A percentile compares a stretch with the other conserved stretches of the same genome.
Evolutionary conservation across 768 basidiomycete species (phyloP).

Genomic region (Erythrobasidium yunnanense): DNA sequence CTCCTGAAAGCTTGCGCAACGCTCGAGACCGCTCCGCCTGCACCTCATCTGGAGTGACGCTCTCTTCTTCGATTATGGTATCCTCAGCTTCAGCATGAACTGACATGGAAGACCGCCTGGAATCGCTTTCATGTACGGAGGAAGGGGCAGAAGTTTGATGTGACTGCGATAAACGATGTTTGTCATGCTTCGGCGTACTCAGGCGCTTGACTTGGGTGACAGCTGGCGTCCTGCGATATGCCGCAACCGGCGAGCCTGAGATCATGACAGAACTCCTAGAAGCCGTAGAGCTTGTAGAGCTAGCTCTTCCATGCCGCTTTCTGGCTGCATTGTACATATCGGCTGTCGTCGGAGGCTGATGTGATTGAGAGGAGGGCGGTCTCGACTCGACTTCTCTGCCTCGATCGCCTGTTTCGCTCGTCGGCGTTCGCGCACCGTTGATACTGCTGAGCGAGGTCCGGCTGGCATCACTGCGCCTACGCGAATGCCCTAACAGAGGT

Average conservation of each 20-base stretch:
- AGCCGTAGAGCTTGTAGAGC: conserved; percentile 26
- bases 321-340: neutral
- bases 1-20: conserved; percentile 28
- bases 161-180: neutral
- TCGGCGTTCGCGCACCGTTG: conserved; percentile 39
- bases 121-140: conserved; percentile 1
- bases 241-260: conserved; percentile 3
- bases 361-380: conserved; percentile 29
- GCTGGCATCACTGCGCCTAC: conserved; percentile 49
- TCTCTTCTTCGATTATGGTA: conserved; percentile 29
- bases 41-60: conserved; percentile 4
- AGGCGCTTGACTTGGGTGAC: conserved; percentile 32
- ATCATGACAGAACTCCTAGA: conserved; percentile 19
- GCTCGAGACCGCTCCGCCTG: conserved; percentile 19
- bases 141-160: conserved; percentile 10
- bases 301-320: conserved; percentile 27
- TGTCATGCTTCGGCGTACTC: conserved; percentile 24
- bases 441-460: conserved; percentile 65
- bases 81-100: conserved; percentile 11
- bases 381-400: conserved; percentile 21
- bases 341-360: neutral
- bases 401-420: conserved; percentile 15
- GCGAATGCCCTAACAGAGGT: conserved; percentile 39
- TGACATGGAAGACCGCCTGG: conserved; percentile 10
- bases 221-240: conserved; percentile 33